Evolutionary conservation across 768 basidiomycete species (phyloP), one percentile per base, ranked within the genome.

Genomic region (Cystofilobasidium capitatum): DNA sequence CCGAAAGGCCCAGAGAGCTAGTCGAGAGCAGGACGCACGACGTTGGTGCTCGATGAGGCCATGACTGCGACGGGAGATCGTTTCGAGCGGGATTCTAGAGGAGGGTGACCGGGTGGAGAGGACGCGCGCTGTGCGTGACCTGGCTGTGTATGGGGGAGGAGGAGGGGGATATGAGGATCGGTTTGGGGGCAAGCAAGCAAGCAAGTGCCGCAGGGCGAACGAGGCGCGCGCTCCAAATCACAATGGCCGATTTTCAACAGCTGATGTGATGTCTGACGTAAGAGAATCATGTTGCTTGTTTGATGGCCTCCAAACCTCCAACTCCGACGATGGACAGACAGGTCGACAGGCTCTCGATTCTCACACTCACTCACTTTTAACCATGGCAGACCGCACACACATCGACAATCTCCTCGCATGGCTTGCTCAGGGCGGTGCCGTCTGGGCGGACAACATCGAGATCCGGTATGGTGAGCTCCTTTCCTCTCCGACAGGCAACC

Each of bases 391-490:
- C 40, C 10, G 40, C 10, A 42, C 40, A 10, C 10, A 24, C 17
- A 31, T 55, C 14, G 29, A 64, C 6, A 16, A 10, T 26, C 60
- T 67, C 14, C 58, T 58, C 20, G 26, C 36, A 9, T 67, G 66
- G 66, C 47, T 62, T 3, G 7, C 12, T 4, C 1, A 40, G 7
- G 36, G 36, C 39, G 66, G 66, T 5, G 39, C 49, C 24, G 12
- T 4, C 20, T 33, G 59, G 12, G 47, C 59, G 14, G 35, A 58
- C 22, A 54, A 47, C 13, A n/a, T 68, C 26, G 61, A 62, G 37
- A 33, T 68, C 54, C 47, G 51, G 7, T 29, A 63, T 14, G 66
- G 66, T 58, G 5, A 22, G 66, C 20, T 13, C 13, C 17, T 17
- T 54, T 17, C 5, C 29, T 33, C 51, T 12, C n/a, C 14, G 3